A percentile compares a stretch with the other conserved stretches of the same genome.
phyloP scores from a whole-genome alignment of 176 grass and related monocot species.

The Bonia amplexicaulis region DNA sequence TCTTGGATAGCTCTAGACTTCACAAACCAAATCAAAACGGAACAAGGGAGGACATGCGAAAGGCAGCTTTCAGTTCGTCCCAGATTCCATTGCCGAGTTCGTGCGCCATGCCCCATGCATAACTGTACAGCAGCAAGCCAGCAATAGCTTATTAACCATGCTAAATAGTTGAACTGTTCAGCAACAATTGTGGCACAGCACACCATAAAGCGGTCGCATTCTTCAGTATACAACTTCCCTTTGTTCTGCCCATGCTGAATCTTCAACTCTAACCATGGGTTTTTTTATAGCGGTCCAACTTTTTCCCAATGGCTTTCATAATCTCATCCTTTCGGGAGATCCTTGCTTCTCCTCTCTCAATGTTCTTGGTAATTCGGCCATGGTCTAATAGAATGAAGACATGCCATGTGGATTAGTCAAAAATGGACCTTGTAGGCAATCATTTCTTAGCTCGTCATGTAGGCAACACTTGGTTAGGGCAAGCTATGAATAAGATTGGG shows the following conservation, averaged over 20 bases:
- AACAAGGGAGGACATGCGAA: slow-evolving; percentile 62
- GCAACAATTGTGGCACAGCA: neutral
- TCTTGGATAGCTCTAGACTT: slow-evolving; percentile 74
- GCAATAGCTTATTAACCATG: neutral
- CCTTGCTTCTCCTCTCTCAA: slow-evolving; percentile 77
- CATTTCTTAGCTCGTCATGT: neutral
- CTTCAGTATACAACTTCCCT: slow-evolving; percentile 74
- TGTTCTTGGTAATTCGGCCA: slow-evolving; percentile 73
- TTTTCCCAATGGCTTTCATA: slow-evolving; percentile 72
- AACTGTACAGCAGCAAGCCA: slow-evolving; percentile 35
- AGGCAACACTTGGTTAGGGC: neutral
- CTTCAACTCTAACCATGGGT: slow-evolving; percentile 72
- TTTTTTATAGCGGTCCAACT: slow-evolving; percentile 69
- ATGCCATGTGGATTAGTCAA: slow-evolving; percentile 16
- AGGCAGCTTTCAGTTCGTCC: slow-evolving; percentile 78
- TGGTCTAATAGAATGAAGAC: slow-evolving; percentile 38
- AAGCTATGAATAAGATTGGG: neutral
- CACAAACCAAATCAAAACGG: slow-evolving; percentile 83
- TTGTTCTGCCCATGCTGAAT: slow-evolving; percentile 87
- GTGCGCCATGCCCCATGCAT: slow-evolving; percentile 74
- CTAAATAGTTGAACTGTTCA: neutral
- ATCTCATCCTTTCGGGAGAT: slow-evolving; percentile 85
- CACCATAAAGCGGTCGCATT: slow-evolving; percentile 87
- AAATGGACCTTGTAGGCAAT: neutral
- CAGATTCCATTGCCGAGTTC: slow-evolving; percentile 83